phyloP scores from a whole-genome alignment of 78 protist genomes.

The Chrysochromulina tobinii region DNA sequence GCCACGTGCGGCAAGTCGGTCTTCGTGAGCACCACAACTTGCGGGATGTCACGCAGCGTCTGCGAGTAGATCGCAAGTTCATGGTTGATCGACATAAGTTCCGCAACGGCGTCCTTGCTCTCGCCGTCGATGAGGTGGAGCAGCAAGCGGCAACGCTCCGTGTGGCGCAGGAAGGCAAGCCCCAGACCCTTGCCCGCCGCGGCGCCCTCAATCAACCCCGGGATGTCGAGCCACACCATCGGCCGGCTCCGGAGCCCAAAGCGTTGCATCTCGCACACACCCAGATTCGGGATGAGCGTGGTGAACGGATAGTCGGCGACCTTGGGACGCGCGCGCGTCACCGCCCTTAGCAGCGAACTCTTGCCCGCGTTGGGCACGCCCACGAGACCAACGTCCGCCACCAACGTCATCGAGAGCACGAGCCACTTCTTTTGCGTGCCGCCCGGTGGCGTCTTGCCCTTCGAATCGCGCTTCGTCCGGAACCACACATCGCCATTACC shows the following conservation, averaged over 20 bases:
- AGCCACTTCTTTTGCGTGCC: background rate
- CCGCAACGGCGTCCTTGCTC: background rate
- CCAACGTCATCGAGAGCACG: background rate
- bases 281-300: constrained; percentile 1
- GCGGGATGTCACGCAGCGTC: background rate
- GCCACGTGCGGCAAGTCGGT: background rate
- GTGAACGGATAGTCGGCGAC: constrained; percentile 47
- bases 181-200: constrained; percentile 58
- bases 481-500: background rate
- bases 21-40: background rate
- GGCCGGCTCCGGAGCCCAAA: background rate
- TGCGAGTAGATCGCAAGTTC: background rate
- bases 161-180: constrained; percentile 64
- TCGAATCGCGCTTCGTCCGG: background rate
- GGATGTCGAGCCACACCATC: constrained; percentile 6
- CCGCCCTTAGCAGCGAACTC: constrained; percentile 31
- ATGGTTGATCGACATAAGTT: background rate
- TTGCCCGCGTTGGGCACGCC: constrained; percentile 78
- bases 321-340: constrained; percentile 43
- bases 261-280: background rate
- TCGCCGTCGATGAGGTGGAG: background rate
- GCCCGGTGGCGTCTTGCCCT: background rate
- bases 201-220: constrained; percentile 74
- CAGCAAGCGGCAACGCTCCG: constrained; percentile 48
- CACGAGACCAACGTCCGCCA: constrained; percentile 52